Evolutionary conservation across 129 eudicot genomes (phyloP), one percentile per base, ranked within the genome.

Genomic region (Pseudognaphalium luteoalbum): DNA sequence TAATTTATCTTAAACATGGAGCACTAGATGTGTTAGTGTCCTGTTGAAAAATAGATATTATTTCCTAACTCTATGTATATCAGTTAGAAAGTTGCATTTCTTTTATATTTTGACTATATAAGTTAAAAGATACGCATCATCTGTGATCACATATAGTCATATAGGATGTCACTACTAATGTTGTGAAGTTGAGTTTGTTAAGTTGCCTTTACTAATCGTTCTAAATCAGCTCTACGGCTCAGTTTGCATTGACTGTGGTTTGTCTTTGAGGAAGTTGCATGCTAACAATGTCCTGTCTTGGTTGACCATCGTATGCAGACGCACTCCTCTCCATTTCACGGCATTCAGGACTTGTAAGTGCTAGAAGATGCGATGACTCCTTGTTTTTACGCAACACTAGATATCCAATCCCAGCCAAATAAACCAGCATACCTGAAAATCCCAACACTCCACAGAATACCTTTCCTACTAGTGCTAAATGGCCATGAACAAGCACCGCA

Each of bases 251-350:
- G 57, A 16, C 30, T 10, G 28, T 37, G 21, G 74, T 12, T 65
- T 66, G 63, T 42, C 67, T 76, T 67, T 86, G 89, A 85, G 99
- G 99, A 66, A 95, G 84, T 69, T 95, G 99, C 97, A 95, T 95
- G 81, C 69, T 83, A 44, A 79, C 92, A 67, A 91, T 84, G 83
- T 95, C 99, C 58, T 87, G 89, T 82, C 99, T 86, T 47, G 99
- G 92, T 54, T 84, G 81, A 64, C 73, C 63, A 71, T 68, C 70
- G 22, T 76, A 76, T 21, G 79, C 68, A 54, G 77, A 74, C 16
- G 75, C 72, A 8, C 44, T 85, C 25, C 70, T 71, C 35, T 81
- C 80, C 80, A 73, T 73, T 11, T 69, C 83, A 54, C 80, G 84
- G 72, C 87, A 67, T 39, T 90, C 89, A 0, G 86, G 82, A 20